A percentile compares a stretch with the other conserved stretches of the same genome.
These are phyloP conservation scores for Candida anglica DNA, from an alignment of 805 yeast species.

Conservation along the genomic window DNA sequence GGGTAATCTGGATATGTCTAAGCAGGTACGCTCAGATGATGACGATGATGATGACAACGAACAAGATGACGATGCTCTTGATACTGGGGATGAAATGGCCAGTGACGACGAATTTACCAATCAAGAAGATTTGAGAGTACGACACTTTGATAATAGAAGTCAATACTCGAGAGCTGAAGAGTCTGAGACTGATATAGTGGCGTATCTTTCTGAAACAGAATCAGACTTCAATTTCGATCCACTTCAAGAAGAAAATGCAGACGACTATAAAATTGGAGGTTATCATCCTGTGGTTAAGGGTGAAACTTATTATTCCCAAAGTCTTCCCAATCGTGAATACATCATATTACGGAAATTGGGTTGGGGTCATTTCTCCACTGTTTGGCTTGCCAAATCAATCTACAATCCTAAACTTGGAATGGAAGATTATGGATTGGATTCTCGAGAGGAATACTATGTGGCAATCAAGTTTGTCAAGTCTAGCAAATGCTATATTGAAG, in stretches of 20 bases:
- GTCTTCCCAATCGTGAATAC: slow-evolving; percentile 21
- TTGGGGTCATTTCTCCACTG: slow-evolving; percentile 72
- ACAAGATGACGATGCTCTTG: background rate
- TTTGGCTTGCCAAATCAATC: slow-evolving; percentile 52
- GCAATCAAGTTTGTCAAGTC: slow-evolving; percentile 63
- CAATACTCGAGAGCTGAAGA: slow-evolving; percentile 10
- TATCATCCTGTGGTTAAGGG: slow-evolving; percentile 60
- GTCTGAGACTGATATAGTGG: slow-evolving; percentile 9
- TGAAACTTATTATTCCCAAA: slow-evolving; percentile 44
- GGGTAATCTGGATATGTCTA: background rate
- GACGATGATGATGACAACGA: background rate
- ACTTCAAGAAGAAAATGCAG: slow-evolving; percentile 43
- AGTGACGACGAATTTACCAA: slow-evolving; percentile 6
- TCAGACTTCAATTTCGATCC: slow-evolving; percentile 25
- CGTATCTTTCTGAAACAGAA: slow-evolving; percentile 19
- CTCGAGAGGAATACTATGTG: slow-evolving; percentile 37
- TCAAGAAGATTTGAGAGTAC: slow-evolving; percentile 1
- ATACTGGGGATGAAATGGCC: slow-evolving; percentile 1
- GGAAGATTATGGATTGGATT: background rate
- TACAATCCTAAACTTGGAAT: slow-evolving; percentile 8
- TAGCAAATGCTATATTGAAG: slow-evolving; percentile 49
- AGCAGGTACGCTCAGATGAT: background rate
- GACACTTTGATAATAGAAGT: too few species aligned
- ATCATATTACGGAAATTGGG: slow-evolving; percentile 55
- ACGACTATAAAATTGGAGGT: slow-evolving; percentile 58